phyloP scores from a whole-genome alignment of 208 protist species.

The Leishmania aethiopica region DNA sequence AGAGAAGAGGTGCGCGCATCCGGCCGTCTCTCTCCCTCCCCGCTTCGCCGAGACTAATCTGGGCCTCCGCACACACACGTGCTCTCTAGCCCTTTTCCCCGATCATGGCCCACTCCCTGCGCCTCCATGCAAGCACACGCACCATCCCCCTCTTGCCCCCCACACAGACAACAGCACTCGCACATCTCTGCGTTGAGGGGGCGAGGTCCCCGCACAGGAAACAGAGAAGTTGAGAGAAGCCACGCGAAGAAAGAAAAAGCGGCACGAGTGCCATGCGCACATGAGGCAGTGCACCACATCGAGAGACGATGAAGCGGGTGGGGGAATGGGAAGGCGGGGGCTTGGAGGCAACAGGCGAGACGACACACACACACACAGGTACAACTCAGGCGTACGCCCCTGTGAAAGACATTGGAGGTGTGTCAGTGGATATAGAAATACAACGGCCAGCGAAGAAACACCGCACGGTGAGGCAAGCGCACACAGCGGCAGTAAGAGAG shows the following conservation, averaged over 20 bases:
- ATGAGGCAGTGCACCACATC: neutral
- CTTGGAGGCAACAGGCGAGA: neutral
- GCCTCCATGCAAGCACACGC: neutral
- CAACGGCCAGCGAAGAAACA: neutral
- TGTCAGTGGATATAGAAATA: neutral
- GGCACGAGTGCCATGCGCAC: neutral
- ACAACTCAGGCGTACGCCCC: neutral
- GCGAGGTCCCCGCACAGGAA: neutral
- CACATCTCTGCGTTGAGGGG: neutral
- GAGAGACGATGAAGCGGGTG: neutral
- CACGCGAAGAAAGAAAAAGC: neutral
- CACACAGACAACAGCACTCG: neutral
- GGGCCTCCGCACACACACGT: neutral
- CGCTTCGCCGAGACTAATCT: no score
- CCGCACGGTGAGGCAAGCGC: neutral
- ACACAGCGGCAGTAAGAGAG: neutral
- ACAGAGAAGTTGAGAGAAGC: neutral
- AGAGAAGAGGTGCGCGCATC: neutral
- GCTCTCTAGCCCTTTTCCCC: neutral
- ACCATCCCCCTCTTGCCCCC: neutral
- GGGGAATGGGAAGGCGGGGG: neutral
- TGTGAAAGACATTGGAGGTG: neutral
- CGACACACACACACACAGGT: neutral
- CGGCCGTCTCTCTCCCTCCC: neutral
- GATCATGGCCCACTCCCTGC: neutral